Evolutionary conservation across 805 yeast species (phyloP).

Genomic region (Candida arabinofermentans): DNA sequence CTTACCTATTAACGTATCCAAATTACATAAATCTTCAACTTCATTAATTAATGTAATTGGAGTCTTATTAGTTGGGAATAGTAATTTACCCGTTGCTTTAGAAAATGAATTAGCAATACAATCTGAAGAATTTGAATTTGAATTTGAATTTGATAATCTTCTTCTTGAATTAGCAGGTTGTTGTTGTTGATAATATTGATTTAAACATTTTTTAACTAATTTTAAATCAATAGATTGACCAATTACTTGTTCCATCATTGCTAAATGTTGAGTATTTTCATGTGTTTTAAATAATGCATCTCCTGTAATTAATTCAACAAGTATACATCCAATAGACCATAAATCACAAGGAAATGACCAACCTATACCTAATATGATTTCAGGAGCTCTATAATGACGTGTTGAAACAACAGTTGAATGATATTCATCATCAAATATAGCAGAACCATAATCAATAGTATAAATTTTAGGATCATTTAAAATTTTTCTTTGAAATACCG

Average conservation of each 20-base stretch:
- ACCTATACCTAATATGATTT: conserved; percentile 88
- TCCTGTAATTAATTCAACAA: conserved; percentile 89
- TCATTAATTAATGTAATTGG: conserved; percentile 34
- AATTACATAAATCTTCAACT: conserved; percentile 28
- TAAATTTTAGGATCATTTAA: conserved; percentile 78
- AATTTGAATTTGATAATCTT: conserved; percentile 9
- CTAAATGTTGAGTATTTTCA: conserved; percentile 90
- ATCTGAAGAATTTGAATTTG: conserved; percentile 6
- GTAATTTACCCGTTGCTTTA: conserved; percentile 26
- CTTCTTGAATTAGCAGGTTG: conserved; percentile 8
- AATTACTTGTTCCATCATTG: conserved; percentile 84
- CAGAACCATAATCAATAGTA: conserved; percentile 95
- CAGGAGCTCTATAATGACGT: conserved; percentile 96
- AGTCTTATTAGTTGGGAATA: conserved; percentile 35
- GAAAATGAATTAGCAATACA: conserved; percentile 30
- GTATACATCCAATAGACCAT: conserved; percentile 95
- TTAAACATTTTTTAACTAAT: conserved; percentile 31
- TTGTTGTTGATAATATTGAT: conserved; percentile 16
- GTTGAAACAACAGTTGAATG: conserved; percentile 92
- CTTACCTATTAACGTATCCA: conserved; percentile 27
- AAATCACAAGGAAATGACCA: conserved; percentile 97
- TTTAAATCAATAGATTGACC: conserved; percentile 46
- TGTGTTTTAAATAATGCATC: conserved; percentile 94
- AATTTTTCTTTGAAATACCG: conserved; percentile 34
- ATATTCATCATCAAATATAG: conserved; percentile 89